Percentiles rank a stretch among this genome's conserved stretches.
Conservation (phyloP, 148 eudicot genomes). For the Drosera capensis region DNA sequence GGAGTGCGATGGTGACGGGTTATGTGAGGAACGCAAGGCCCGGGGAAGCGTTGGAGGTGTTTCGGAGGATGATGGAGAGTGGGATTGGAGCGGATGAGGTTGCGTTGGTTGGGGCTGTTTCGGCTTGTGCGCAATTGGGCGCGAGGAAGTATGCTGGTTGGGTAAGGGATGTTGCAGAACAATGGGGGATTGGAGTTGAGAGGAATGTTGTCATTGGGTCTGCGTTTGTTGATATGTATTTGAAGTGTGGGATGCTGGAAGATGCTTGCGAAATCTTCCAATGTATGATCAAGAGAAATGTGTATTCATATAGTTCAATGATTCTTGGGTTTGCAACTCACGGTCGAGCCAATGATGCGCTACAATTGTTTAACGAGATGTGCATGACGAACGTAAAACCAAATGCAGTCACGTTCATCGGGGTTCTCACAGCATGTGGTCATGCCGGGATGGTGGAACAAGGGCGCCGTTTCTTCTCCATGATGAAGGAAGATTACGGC, state of each 20-base stretch:
- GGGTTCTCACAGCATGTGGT: no score
- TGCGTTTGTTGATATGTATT: slow-evolving; percentile 47
- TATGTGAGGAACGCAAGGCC: no score
- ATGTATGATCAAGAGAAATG: slow-evolving; percentile 25
- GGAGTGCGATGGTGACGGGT: no score
- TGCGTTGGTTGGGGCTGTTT: slow-evolving; percentile 37
- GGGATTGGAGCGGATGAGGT: slow-evolving; percentile 35
- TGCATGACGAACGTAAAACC: slow-evolving; percentile 27
- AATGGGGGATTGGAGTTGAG: slow-evolving; percentile 21
- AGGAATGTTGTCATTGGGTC: slow-evolving; percentile 45
- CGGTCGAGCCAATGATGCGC: slow-evolving; percentile 31
- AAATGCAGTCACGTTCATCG: slow-evolving; percentile 50
- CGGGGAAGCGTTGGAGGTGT: slow-evolving; percentile 25
- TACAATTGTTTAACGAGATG: slow-evolving; percentile 40
- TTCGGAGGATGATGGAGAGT: slow-evolving; percentile 24
- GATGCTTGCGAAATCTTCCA: slow-evolving; percentile 33
- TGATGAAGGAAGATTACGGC: no score
- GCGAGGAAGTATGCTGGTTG: slow-evolving; percentile 21
- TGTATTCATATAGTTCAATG: slow-evolving; percentile 48
- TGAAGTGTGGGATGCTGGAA: slow-evolving; percentile 45
- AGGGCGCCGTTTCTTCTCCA: no score
- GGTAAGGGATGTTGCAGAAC: slow-evolving; percentile 30
- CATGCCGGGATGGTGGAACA: no score
- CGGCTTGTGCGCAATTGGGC: slow-evolving; percentile 58
- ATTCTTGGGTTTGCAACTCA: slow-evolving; percentile 44